Percentiles rank a stretch among this genome's conserved stretches.
These are phyloP conservation scores for Sutorius eximius DNA, from an alignment of 1,284 basidiomycete species.

Conservation along the genomic window DNA sequence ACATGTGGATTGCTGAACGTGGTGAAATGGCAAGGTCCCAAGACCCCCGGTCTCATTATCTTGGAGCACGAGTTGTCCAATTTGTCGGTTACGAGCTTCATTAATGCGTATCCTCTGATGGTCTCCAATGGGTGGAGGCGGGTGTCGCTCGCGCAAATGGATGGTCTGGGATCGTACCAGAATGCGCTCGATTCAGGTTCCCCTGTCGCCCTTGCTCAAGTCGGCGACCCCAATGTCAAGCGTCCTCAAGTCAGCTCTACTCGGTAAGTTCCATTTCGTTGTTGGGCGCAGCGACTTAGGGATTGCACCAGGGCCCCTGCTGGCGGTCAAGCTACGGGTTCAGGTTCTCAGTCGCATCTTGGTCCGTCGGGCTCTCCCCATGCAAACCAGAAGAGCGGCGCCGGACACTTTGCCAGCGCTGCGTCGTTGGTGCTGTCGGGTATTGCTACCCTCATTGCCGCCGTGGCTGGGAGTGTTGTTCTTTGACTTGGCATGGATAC, in stretches of 20 bases:
- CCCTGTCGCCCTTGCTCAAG: conserved; percentile 22
- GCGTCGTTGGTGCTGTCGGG: conserved; percentile 27
- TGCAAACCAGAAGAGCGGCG: conserved; percentile 37
- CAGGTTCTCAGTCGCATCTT: conserved; percentile 10
- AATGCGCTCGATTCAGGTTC: conserved; percentile 44
- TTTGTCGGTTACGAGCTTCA: conserved; percentile 66
- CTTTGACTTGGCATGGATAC: conserved; percentile 20
- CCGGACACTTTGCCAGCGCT: conserved; percentile 24
- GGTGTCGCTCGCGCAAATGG: conserved; percentile 52
- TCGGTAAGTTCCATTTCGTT: conserved; percentile 1
- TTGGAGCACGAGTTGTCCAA: conserved; percentile 82
- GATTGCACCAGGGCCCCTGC: conserved; percentile 5
- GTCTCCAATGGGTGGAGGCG: conserved; percentile 66
- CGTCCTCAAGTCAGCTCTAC: conserved; percentile 15
- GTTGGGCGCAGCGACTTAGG: not conserved
- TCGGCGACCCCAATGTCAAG: conserved; percentile 24
- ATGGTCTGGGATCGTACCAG: conserved; percentile 52
- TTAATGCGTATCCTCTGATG: conserved; percentile 65
- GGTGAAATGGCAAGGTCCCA: conserved; percentile 46
- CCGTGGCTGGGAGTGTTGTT: conserved; percentile 22
- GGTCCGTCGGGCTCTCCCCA: conserved; percentile 25
- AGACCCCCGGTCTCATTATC: conserved; percentile 73
- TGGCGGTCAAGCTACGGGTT: not conserved
- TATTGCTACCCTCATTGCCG: conserved; percentile 25
- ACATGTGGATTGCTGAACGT: conserved; percentile 7